Conservation (phyloP, 2,329 filamentous ascomycete genomes). For the Colletotrichum sp. region DNA sequence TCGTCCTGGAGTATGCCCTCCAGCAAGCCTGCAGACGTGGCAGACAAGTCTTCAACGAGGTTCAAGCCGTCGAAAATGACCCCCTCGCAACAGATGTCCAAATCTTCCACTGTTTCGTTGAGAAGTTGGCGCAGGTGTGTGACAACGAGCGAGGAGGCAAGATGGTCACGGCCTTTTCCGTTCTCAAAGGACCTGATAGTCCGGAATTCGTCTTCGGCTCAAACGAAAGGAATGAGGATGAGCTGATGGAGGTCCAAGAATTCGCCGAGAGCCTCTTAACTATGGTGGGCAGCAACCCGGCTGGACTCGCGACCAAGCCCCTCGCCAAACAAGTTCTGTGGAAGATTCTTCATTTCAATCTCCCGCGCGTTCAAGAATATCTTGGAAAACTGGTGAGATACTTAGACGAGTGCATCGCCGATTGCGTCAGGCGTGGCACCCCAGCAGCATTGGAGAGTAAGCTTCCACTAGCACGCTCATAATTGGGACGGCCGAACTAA, state of each 20-base stretch:
- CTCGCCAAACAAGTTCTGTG: background rate
- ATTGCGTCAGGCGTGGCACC: background rate
- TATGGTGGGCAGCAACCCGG: background rate
- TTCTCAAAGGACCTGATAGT: conserved; percentile 29
- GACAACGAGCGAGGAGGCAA: conserved; percentile 30
- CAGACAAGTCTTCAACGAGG: too few species aligned
- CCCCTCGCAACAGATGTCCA: conserved; percentile 21
- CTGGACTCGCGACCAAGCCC: background rate
- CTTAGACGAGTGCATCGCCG: background rate
- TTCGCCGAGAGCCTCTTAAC: background rate
- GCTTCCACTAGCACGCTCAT: too few species aligned
- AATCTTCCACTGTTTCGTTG: conserved; percentile 30
- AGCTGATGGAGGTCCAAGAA: background rate
- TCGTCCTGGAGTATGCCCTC: too few species aligned
- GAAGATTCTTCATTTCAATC: conserved; percentile 2
- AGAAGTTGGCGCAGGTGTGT: conserved; percentile 33
- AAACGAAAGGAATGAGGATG: conserved; percentile 23
- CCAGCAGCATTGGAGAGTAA: background rate
- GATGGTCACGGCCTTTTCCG: conserved; percentile 32
- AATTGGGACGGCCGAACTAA: too few species aligned
- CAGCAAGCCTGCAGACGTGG: too few species aligned
- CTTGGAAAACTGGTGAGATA: background rate
- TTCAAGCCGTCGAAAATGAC: background rate
- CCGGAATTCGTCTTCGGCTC: conserved; percentile 34
- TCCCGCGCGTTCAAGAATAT: background rate